These are phyloP conservation scores for Choanephora cucurbitarum DNA, from an alignment of 371 early-diverging fungal genomes.

Conservation along the genomic window DNA sequence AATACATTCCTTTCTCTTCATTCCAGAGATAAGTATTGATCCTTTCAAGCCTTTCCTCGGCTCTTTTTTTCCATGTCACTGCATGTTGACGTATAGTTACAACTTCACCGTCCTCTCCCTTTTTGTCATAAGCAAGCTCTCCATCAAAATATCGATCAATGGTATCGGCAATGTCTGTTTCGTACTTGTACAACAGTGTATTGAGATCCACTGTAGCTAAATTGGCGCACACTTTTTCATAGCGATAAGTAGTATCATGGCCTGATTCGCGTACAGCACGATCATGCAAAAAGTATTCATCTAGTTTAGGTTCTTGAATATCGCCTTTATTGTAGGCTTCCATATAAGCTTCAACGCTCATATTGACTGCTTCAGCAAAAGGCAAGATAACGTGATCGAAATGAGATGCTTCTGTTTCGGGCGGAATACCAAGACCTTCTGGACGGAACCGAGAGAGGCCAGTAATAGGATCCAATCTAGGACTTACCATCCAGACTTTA, in stretches of 20 bases:
- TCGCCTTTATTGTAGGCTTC: conserved; percentile 57
- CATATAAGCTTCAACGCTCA: conserved; percentile 69
- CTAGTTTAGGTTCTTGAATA: conserved; percentile 77
- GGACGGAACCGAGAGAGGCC: conserved; percentile 83
- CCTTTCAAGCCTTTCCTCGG: conserved; percentile 41
- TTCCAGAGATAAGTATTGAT: conserved; percentile 72
- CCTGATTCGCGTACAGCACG: conserved; percentile 94
- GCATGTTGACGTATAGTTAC: conserved; percentile 31
- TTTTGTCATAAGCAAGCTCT: conserved; percentile 26
- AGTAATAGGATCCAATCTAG: conserved; percentile 70
- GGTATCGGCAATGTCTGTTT: conserved; percentile 78
- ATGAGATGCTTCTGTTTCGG: conserved; percentile 92
- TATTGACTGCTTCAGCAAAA: conserved; percentile 67
- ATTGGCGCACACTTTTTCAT: conserved; percentile 86
- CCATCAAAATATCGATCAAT: conserved; percentile 63
- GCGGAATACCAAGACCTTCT: conserved; percentile 91
- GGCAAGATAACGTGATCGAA: conserved; percentile 86
- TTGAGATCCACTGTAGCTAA: conserved; percentile 91
- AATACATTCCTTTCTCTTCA: conserved; percentile 48
- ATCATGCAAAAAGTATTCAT: conserved; percentile 92
- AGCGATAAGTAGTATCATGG: conserved; percentile 92
- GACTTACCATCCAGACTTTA: conserved; percentile 82
- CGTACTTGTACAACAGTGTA: conserved; percentile 88
- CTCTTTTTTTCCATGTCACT: conserved; percentile 46
- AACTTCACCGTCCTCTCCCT: conserved; percentile 14